A percentile compares a stretch with the other conserved stretches of the same genome.
Evolutionary conservation across 192 early-diverging fungal species (phyloP).

Genomic region (Umbelopsis isabellina): DNA sequence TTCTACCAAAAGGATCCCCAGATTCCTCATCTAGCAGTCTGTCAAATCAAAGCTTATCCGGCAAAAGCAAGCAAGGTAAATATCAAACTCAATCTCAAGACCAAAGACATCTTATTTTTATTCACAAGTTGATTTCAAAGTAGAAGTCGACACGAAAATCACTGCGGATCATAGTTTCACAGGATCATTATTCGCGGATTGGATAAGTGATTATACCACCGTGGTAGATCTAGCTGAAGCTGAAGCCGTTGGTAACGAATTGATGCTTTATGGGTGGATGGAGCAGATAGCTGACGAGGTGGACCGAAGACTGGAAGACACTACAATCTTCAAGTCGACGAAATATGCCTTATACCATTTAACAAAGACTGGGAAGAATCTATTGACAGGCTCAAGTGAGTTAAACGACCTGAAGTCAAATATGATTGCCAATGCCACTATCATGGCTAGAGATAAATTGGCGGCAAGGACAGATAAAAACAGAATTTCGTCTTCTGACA

Average conservation of each 20-base stretch:
- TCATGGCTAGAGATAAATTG: background rate
- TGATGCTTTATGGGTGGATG: conserved; percentile 52
- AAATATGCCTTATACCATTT: conserved; percentile 45
- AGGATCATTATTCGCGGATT: conserved; percentile 49
- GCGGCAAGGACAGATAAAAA: background rate
- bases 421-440: background rate
- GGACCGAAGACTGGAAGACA: conserved; percentile 15
- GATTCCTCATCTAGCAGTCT: background rate
- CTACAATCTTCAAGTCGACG: conserved; percentile 33
- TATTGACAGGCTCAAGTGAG: conserved; percentile 38
- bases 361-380: conserved; percentile 32
- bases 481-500: background rate
- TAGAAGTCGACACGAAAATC: conserved; percentile 29
- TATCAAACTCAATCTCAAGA: background rate
- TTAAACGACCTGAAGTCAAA: background rate
- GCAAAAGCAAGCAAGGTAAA: conserved; percentile 11
- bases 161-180: conserved; percentile 48
- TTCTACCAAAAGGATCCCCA: conserved; percentile 36
- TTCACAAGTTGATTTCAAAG: too few species aligned
- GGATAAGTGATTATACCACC: conserved; percentile 55
- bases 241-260: conserved; percentile 46
- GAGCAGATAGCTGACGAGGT: conserved; percentile 37
- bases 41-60: background rate
- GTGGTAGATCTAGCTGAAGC: conserved; percentile 57
- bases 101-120: too few species aligned